Conservation (phyloP, 2,329 filamentous ascomycete species). For the Lachnellula subtilissima region DNA sequence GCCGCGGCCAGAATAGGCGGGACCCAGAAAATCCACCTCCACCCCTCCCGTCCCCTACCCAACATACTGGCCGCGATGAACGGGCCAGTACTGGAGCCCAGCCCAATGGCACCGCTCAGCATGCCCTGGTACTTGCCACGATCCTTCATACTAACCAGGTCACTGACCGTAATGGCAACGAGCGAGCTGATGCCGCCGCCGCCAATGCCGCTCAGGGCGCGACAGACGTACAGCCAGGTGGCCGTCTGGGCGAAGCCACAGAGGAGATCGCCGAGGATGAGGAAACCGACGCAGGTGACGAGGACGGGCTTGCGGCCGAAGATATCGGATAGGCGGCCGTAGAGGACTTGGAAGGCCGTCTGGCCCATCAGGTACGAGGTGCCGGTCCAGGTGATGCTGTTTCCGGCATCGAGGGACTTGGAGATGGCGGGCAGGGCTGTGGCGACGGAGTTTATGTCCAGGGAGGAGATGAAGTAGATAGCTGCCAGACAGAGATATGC, state of each 20-base stretch:
- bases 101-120: conserved; percentile 19
- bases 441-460: not conserved
- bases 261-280: conserved; percentile 41
- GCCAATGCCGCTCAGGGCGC: conserved; percentile 49
- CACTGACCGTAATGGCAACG: conserved; percentile 44
- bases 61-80: conserved; percentile 24
- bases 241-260: conserved; percentile 39
- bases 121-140: conserved; percentile 39
- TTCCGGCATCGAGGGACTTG: not conserved
- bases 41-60: not conserved
- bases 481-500: not conserved
- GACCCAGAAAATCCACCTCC: conserved; percentile 23
- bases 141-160: conserved; percentile 44
- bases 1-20: conserved; percentile 14
- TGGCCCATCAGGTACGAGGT: not conserved
- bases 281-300: conserved; percentile 35
- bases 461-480: not conserved
- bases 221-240: conserved; percentile 42
- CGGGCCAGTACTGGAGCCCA: conserved; percentile 24
- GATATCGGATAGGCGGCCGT: conserved; percentile 43
- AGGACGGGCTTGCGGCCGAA: conserved; percentile 39
- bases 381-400: not conserved
- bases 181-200: conserved; percentile 42
- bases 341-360: conserved; percentile 43
- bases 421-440: not conserved